Evolutionary conservation across 2,329 filamentous ascomycete genomes (phyloP).

Genomic region (Verruconis gallopava): DNA sequence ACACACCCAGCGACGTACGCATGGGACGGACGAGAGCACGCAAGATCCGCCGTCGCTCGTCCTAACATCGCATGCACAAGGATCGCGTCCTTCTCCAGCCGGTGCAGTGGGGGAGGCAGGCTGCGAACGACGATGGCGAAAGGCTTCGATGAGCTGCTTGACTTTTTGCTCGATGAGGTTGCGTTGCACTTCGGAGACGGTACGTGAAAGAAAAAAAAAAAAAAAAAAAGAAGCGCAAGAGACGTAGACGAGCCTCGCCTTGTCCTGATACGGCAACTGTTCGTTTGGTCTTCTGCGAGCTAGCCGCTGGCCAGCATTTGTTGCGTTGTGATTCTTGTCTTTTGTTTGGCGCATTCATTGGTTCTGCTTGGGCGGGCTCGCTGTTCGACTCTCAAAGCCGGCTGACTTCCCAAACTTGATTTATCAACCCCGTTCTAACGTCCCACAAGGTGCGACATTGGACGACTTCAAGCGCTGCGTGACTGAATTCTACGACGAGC

Average conservation of each 20-base stretch:
- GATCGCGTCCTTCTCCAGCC: no score
- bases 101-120: not conserved
- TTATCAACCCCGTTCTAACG: not conserved
- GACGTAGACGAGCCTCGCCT: conserved; percentile 21
- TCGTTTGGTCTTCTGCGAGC: no score
- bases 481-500: conserved; percentile 21
- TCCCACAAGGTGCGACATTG: conserved; percentile 25
- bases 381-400: not conserved
- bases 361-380: not conserved
- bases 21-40: no score
- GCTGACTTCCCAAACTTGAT: not conserved
- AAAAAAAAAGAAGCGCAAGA: no score
- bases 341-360: not conserved
- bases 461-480: conserved; percentile 28
- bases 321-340: conserved; percentile 7
- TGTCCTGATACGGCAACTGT: no score
- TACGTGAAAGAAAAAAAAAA: conserved; percentile 23
- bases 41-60: no score
- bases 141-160: conserved; percentile 43
- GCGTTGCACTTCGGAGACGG: conserved; percentile 45
- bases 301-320: no score
- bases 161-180: conserved; percentile 45
- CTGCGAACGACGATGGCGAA: conserved; percentile 32
- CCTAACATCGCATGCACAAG: no score
- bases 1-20: no score